Evolutionary conservation across 1,284 basidiomycete species (phyloP).

Genomic region (Ceratobasidium sp.): DNA sequence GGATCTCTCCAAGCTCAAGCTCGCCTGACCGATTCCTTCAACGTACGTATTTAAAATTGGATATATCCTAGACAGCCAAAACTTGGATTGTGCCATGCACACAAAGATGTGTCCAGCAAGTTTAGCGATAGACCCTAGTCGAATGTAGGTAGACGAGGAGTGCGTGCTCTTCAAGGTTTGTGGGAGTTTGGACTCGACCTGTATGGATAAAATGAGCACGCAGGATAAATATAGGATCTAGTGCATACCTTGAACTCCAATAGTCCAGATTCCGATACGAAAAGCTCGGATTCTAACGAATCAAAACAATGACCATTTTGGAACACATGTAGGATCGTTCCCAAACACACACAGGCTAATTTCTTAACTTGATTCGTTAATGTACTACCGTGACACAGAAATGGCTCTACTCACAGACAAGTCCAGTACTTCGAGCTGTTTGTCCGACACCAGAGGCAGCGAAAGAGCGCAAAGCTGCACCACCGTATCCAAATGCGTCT

Average conservation of each 20-base stretch:
- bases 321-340: constrained; percentile 11
- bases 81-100: constrained; percentile 31
- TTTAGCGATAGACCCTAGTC: constrained; percentile 14
- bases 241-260: constrained; percentile 15
- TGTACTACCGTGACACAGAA: background rate
- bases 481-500: constrained; percentile 11
- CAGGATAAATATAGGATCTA: background rate
- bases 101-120: constrained; percentile 17
- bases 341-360: constrained; percentile 26
- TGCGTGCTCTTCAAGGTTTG: background rate
- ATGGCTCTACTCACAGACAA: constrained; percentile 7
- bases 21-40: background rate
- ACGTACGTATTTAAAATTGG: background rate
- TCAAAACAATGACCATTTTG: constrained; percentile 14
- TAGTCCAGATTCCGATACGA: background rate
- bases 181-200: constrained; percentile 12
- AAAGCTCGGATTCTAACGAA: background rate
- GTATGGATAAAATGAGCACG: background rate
- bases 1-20: constrained; percentile 16
- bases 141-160: constrained; percentile 2
- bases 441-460: background rate
- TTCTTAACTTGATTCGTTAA: background rate
- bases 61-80: constrained; percentile 19
- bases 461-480: constrained; percentile 7
- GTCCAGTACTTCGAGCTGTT: constrained; percentile 17